phyloP scores from a whole-genome alignment of 305 asterid genomes.

The Solanum aculeatissimum region DNA sequence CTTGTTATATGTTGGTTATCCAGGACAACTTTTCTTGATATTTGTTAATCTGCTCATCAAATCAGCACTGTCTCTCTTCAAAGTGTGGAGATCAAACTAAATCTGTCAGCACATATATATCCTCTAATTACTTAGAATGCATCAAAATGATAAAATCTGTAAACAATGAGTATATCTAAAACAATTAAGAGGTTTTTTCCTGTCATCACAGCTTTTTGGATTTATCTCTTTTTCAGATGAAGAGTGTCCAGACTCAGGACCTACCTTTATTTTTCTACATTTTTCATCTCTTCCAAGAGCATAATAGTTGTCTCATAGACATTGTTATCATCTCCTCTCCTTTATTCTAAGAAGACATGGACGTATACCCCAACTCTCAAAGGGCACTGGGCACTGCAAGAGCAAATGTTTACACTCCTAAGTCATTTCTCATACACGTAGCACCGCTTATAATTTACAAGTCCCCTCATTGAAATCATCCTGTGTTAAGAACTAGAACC shows the following conservation, averaged over 20 bases:
- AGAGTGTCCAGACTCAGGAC: not conserved
- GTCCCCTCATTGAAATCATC: not conserved
- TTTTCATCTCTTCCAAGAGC: not conserved
- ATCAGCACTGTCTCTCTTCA: not conserved
- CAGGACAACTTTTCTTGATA: not conserved
- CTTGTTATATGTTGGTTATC: not conserved
- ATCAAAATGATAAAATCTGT: not conserved
- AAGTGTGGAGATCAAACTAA: not conserved
- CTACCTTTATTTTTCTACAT: not conserved
- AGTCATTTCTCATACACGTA: not conserved
- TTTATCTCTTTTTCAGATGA: not conserved
- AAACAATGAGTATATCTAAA: not conserved
- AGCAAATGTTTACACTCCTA: not conserved
- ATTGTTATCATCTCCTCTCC: not conserved
- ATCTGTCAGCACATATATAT: not conserved
- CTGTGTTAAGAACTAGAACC: not conserved
- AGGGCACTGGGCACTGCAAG: not conserved
- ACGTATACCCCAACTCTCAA: not conserved
- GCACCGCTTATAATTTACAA: not conserved
- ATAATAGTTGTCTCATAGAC: not conserved
- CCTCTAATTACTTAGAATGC: not conserved
- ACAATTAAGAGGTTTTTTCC: not conserved
- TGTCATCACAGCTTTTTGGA: not conserved
- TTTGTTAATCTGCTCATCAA: not conserved
- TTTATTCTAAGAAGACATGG: not conserved